Evolutionary conservation across 2,329 filamentous ascomycete genomes (phyloP).

Genomic region (Lojkania enalia): DNA sequence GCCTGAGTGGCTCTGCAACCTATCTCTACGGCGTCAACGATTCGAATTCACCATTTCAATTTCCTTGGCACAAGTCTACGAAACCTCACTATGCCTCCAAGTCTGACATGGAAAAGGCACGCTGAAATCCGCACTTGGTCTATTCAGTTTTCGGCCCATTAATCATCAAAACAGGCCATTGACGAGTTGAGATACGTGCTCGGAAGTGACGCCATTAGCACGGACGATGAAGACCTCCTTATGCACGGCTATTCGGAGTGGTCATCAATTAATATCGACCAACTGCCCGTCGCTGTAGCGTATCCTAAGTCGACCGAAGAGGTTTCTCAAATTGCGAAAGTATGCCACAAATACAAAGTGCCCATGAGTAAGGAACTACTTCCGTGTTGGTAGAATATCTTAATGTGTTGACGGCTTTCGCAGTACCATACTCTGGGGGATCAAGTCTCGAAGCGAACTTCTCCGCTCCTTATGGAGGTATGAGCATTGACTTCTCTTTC

Average conservation of each 20-base stretch:
- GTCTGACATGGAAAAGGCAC: constrained; percentile 56
- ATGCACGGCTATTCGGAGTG: constrained; percentile 71
- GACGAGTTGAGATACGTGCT: constrained; percentile 56
- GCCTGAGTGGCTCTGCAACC: constrained; percentile 55
- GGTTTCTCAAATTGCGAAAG: constrained; percentile 65
- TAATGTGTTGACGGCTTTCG: constrained; percentile 2
- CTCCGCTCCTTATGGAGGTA: constrained; percentile 80
- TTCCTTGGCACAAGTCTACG: constrained; percentile 29
- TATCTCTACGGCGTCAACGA: constrained; percentile 55
- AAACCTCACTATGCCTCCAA: constrained; percentile 54
- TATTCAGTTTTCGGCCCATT: neutral
- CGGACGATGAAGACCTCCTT: constrained; percentile 65
- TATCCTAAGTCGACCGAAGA: constrained; percentile 67
- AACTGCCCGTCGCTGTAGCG: constrained; percentile 65
- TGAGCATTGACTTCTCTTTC: constrained; percentile 84
- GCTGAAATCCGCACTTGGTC: constrained; percentile 5
- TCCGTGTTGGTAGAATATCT: neutral
- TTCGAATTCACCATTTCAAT: constrained; percentile 33
- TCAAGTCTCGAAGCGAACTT: constrained; percentile 90
- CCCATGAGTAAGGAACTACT: constrained; percentile 63
- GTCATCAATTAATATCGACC: constrained; percentile 68
- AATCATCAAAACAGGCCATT: constrained; percentile 53
- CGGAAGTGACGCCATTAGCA: constrained; percentile 64
- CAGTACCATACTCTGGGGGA: constrained; percentile 81
- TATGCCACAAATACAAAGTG: constrained; percentile 77